Evolutionary conservation across 2,329 filamentous ascomycete genomes (phyloP).

Genomic region (Clonostachys solani): DNA sequence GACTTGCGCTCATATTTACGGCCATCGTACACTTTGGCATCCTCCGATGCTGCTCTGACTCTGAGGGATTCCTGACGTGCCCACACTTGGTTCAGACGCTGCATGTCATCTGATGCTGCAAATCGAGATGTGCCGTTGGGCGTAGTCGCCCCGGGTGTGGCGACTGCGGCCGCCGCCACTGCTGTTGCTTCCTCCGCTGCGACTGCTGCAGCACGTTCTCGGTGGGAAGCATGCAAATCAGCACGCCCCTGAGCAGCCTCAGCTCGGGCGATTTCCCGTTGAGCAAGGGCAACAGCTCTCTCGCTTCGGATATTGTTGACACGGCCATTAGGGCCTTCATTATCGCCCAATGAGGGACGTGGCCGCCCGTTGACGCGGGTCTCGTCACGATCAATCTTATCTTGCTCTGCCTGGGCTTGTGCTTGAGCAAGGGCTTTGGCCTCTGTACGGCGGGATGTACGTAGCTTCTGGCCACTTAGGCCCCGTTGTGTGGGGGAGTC

Average conservation of each 20-base stretch:
- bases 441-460: slow-evolving; percentile 36
- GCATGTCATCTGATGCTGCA: slow-evolving; percentile 42
- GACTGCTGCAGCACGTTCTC: slow-evolving; percentile 28
- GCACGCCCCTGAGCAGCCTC: slow-evolving; percentile 46
- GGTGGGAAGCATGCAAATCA: slow-evolving; percentile 39
- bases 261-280: slow-evolving; percentile 45
- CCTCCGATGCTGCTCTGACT: slow-evolving; percentile 36
- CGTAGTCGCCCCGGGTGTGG: slow-evolving; percentile 8
- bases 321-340: background rate
- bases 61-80: slow-evolving; percentile 45
- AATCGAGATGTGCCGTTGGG: slow-evolving; percentile 21
- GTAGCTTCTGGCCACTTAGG: slow-evolving; percentile 28
- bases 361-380: background rate
- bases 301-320: background rate
- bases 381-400: background rate
- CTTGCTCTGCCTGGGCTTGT: background rate
- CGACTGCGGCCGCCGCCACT: slow-evolving; percentile 16
- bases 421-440: slow-evolving; percentile 7
- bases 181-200: slow-evolving; percentile 12
- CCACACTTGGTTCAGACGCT: slow-evolving; percentile 52
- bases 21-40: slow-evolving; percentile 53
- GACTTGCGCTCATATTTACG: slow-evolving; percentile 60
- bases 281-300: slow-evolving; percentile 41
- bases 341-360: background rate
- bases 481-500: slow-evolving; percentile 8